Base-by-base conservation (phyloP, 495 filamentous ascomycete genomes). In the Hypoxylon crocopeplum region DNA sequence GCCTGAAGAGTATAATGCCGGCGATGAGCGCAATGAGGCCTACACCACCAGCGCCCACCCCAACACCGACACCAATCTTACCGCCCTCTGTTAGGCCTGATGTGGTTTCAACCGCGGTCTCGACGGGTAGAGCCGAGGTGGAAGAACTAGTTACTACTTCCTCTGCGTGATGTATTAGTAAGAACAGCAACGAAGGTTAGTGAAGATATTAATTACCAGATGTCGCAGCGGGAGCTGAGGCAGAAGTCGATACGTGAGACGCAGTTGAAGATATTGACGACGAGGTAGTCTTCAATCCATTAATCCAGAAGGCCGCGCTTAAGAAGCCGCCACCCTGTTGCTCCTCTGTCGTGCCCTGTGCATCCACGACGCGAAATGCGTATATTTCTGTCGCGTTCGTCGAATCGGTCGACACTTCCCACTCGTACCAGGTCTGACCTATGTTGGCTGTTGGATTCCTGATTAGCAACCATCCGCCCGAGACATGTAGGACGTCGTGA, bases 311-410 rank as follows among this genome's bases (percentile, higher is more conserved):
- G 25, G 64, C 34, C 1, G 60, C 60, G 27, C 60, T 64, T 22
- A 61, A 37, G 34, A 68, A 68, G 19, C 64, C 64, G 10, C 64
- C 64, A 10, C 33, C 22, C 19, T 27, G 11, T 27, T 64, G 48
- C 7, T 64, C 36, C 2, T 56, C 55, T 8, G n/a, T 12, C 7
- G 64, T 60, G 2, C 64, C 64, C 8, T 29, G 34, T 25, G 55
- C 60, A 20, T 67, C 33, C 15, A 67, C 60, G 11, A 45, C 54
- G 10, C 60, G 51, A 17, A 68, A 68, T n/a, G 48, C 36, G 48
- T 68, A 68, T 56, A 64, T 54, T 20, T 64, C 55, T 8, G 64
- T 49, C n/a, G 47, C 41, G 22, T 68, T 68, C 2, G 36, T 64
- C 12, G 60, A 68, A 19, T 53, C 56, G 7, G 64, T 61, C 8